Conservation (phyloP, 139 green algal genomes). For the Nannochloris sp. region DNA sequence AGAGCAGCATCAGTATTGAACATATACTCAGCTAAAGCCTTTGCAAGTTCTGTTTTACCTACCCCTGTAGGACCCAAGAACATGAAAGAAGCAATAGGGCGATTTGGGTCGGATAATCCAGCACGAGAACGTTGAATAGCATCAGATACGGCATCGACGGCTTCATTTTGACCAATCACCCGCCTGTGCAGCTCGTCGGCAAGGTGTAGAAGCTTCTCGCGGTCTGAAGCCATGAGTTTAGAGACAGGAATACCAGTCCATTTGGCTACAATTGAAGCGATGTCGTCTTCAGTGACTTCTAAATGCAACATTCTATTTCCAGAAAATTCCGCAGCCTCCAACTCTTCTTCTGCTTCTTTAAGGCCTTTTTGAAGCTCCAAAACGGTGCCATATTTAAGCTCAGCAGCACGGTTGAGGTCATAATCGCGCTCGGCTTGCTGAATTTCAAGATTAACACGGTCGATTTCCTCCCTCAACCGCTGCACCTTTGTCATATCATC, state of each 20-base stretch:
- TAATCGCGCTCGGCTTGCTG: conserved; percentile 86
- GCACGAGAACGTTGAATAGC: conserved; percentile 90
- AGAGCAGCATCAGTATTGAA: conserved; percentile 45
- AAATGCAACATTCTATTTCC: conserved; percentile 78
- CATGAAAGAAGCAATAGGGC: conserved; percentile 96
- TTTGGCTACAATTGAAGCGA: conserved; percentile 87
- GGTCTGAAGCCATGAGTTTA: conserved; percentile 70
- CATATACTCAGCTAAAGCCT: conserved; percentile 76
- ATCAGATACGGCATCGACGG: conserved; percentile 78
- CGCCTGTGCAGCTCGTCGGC: conserved; percentile 83
- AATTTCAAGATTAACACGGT: conserved; percentile 81
- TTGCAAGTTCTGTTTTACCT: conserved; percentile 98
- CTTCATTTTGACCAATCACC: conserved; percentile 82
- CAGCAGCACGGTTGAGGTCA: conserved; percentile 88
- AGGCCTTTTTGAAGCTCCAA: conserved; percentile 81
- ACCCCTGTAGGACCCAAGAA: conserved; percentile 97
- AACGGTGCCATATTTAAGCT: conserved; percentile 98
- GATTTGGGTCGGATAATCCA: conserved; percentile 86
- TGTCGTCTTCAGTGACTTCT: conserved; percentile 93
- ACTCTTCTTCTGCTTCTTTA: conserved; percentile 57
- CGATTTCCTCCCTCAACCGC: conserved; percentile 89
- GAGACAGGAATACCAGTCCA: conserved; percentile 91
- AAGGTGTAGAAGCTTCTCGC: conserved; percentile 92
- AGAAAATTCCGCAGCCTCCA: conserved; percentile 14
- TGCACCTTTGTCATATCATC: conserved; percentile 69